Evolutionary conservation across 2,329 filamentous ascomycete genomes (phyloP).

Genomic region (Cercospora sp.): DNA sequence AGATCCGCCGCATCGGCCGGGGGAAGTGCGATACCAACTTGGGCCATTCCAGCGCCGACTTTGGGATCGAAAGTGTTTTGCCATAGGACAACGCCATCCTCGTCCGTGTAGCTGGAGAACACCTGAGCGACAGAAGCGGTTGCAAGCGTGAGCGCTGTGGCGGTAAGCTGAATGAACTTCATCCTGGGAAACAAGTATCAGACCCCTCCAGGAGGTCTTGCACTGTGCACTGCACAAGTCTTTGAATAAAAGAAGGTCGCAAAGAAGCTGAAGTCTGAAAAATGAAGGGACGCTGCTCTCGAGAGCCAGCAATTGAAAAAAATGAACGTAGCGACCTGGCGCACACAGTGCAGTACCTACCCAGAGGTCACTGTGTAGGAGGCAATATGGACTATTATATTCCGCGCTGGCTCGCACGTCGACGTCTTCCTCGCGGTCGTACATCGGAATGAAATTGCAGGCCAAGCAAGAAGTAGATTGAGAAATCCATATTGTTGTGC

Average conservation of each 20-base stretch:
- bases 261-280: constrained; percentile 10
- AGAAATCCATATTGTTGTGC: background rate
- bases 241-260: constrained; percentile 19
- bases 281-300: constrained; percentile 24
- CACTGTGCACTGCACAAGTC: constrained; percentile 23
- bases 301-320: constrained; percentile 5
- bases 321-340: background rate
- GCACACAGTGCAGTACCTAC: constrained; percentile 5
- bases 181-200: constrained; percentile 19
- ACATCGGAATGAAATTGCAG: background rate
- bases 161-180: constrained; percentile 25
- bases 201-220: constrained; percentile 27
- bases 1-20: constrained; percentile 42
- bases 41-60: constrained; percentile 49
- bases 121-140: constrained; percentile 29
- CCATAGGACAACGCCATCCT: constrained; percentile 57
- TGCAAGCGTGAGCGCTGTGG: constrained; percentile 26
- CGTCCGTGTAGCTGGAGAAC: constrained; percentile 34
- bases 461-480: constrained; percentile 13
- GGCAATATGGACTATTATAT: constrained; percentile 10
- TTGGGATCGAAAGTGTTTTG: constrained; percentile 49
- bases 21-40: constrained; percentile 57
- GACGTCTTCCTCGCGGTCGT: background rate
- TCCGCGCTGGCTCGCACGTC: background rate
- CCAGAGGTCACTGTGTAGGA: background rate